These are phyloP conservation scores for Ustilago crameri DNA, from an alignment of 1,284 basidiomycete genomes.

Conservation along the genomic window DNA sequence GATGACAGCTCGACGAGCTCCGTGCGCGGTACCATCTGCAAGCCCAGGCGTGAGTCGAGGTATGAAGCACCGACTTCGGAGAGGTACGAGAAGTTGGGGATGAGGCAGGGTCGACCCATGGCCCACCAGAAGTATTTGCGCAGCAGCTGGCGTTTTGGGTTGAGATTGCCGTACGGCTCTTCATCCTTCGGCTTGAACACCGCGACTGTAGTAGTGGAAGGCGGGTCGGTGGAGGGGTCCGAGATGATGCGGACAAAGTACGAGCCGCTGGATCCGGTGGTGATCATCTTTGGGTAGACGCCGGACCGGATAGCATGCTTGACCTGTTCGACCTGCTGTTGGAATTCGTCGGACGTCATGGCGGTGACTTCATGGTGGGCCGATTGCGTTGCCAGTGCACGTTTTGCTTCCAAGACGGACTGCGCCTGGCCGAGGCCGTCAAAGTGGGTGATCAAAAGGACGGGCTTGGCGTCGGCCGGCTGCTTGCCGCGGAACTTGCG, in stretches of 20 bases:
- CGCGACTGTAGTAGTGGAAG: slow-evolving; percentile 40
- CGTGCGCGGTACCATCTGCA: slow-evolving; percentile 86
- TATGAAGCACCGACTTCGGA: slow-evolving; percentile 86
- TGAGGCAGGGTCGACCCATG: slow-evolving; percentile 66
- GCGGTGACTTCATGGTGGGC: slow-evolving; percentile 26
- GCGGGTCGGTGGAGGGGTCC: background rate
- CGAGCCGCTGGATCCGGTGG: slow-evolving; percentile 62
- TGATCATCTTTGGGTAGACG: slow-evolving; percentile 65
- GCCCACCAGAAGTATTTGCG: slow-evolving; percentile 68
- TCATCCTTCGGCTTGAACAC: slow-evolving; percentile 68
- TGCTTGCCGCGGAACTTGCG: slow-evolving; percentile 41
- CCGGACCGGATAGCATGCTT: slow-evolving; percentile 57
- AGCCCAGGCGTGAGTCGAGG: slow-evolving; percentile 78
- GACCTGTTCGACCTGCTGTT: slow-evolving; percentile 48
- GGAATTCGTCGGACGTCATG: slow-evolving; percentile 40
- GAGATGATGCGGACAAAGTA: slow-evolving; percentile 57
- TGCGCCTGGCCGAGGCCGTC: slow-evolving; percentile 30
- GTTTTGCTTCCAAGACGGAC: slow-evolving; percentile 13
- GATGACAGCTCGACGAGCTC: slow-evolving; percentile 82
- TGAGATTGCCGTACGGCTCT: slow-evolving; percentile 67
- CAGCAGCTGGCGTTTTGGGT: slow-evolving; percentile 63
- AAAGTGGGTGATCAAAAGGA: slow-evolving; percentile 37
- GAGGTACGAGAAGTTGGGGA: slow-evolving; percentile 66
- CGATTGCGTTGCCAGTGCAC: background rate
- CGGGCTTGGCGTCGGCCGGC: slow-evolving; percentile 19